Conservation (phyloP, 2,329 filamentous ascomycete species). For the Sclerotinia trifoliorum region DNA sequence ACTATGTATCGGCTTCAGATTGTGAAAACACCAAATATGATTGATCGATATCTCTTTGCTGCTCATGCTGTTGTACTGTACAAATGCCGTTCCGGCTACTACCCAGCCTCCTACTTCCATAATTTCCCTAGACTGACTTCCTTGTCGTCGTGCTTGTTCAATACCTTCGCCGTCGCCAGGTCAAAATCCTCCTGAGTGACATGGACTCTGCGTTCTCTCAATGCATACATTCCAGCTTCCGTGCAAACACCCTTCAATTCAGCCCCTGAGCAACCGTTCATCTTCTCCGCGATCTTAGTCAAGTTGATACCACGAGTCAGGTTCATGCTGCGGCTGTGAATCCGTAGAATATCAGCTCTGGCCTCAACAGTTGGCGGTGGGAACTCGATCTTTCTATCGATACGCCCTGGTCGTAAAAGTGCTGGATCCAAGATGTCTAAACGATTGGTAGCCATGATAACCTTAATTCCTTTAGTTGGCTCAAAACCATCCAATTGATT, state of each 20-base stretch:
- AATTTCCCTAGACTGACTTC: conserved; percentile 87
- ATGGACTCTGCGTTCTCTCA: conserved; percentile 92
- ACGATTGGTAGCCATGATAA: conserved; percentile 99
- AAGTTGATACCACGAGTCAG: conserved; percentile 95
- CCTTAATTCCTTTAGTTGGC: conserved; percentile 99
- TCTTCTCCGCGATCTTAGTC: conserved; percentile 98
- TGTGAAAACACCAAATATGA: conserved; percentile 13
- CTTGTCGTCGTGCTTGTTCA: conserved; percentile 99
- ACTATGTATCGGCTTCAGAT: not conserved
- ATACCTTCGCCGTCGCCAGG: conserved; percentile 94
- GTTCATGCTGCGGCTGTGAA: conserved; percentile 98
- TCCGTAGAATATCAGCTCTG: conserved; percentile 93
- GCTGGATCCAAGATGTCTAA: conserved; percentile 96
- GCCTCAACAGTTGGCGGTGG: conserved; percentile 95
- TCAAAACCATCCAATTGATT: conserved; percentile 99
- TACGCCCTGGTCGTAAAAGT: conserved; percentile 89
- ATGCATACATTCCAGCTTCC: conserved; percentile 96
- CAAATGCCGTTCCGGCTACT: conserved; percentile 28
- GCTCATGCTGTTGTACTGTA: conserved; percentile 39
- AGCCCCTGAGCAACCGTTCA: conserved; percentile 97
- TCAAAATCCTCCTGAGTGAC: conserved; percentile 99
- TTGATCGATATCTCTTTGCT: conserved; percentile 21
- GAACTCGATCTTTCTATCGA: conserved; percentile 99
- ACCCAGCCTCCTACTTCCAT: conserved; percentile 60
- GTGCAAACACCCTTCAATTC: conserved; percentile 99